These are phyloP conservation scores for Mycena venus DNA, from an alignment of 768 basidiomycete species.

Conservation along the genomic window DNA sequence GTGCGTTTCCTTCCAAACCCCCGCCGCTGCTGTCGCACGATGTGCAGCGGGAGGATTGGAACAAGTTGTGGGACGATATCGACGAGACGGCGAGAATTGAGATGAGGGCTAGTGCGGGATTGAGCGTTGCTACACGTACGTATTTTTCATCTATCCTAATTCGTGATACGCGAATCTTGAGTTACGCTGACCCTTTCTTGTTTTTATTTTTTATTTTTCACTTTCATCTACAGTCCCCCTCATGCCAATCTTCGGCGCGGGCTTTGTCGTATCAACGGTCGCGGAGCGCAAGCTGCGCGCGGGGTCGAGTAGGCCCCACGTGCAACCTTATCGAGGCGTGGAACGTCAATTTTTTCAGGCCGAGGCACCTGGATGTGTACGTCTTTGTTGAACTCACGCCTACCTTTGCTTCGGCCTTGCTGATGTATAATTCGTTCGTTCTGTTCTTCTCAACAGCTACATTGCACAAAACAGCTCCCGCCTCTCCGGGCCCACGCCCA, in stretches of 20 bases:
- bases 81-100: conserved; percentile 32
- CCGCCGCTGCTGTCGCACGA: conserved; percentile 20
- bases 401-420: conserved; percentile 5
- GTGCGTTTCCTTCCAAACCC: conserved; percentile 24
- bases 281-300: conserved; percentile 33
- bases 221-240: conserved; percentile 23
- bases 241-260: conserved; percentile 31
- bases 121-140: conserved; percentile 30
- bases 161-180: not conserved
- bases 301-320: conserved; percentile 27
- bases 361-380: conserved; percentile 27
- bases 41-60: conserved; percentile 28
- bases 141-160: not conserved
- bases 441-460: conserved; percentile 12
- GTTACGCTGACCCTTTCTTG: not conserved
- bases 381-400: conserved; percentile 7
- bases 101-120: conserved; percentile 29
- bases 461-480: conserved; percentile 22
- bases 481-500: conserved; percentile 27
- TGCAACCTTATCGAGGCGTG: conserved; percentile 31
- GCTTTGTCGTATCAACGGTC: conserved; percentile 25
- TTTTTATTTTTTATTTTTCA: not conserved
- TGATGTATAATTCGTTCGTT: not conserved
- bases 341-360: conserved; percentile 32
- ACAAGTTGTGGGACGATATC: conserved; percentile 29